Conservation (phyloP, 2,329 filamentous ascomycete genomes). For the Stachybotrys chlorohalonatus region DNA sequence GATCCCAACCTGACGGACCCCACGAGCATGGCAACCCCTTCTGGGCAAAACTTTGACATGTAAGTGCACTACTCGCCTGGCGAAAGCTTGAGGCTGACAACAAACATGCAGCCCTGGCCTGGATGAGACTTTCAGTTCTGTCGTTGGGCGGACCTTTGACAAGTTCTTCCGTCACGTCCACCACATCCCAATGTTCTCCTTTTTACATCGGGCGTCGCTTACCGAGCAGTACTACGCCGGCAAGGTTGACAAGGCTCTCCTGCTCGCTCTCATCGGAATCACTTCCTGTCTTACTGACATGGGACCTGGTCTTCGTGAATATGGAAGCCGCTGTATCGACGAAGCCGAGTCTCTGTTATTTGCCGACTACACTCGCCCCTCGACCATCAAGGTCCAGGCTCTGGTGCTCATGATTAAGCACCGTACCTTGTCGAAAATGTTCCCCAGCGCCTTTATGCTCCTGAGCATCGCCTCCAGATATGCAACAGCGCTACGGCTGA, state of each 20-base stretch:
- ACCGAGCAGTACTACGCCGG: conserved; percentile 51
- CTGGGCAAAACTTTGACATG: conserved; percentile 22
- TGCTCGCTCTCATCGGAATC: conserved; percentile 46
- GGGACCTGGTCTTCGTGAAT: conserved; percentile 40
- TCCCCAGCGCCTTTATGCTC: conserved; percentile 35
- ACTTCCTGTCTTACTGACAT: conserved; percentile 47
- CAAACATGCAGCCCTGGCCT: conserved; percentile 16
- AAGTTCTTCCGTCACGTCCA: conserved; percentile 51
- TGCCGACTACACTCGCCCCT: conserved; percentile 43
- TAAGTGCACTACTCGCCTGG: conserved; percentile 11
- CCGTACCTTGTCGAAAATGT: conserved; percentile 31
- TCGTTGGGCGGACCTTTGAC: conserved; percentile 44
- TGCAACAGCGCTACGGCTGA: conserved; percentile 32
- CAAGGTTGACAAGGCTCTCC: conserved; percentile 43
- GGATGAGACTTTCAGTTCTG: conserved; percentile 36
- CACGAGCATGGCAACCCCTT: conserved; percentile 21
- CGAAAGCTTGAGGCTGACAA: conserved; percentile 9
- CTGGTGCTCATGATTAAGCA: conserved; percentile 35
- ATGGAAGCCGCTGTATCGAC: conserved; percentile 44
- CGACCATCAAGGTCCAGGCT: conserved; percentile 45
- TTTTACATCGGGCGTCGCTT: conserved; percentile 48
- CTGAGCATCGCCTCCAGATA: conserved; percentile 32
- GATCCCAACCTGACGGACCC: conserved; percentile 24
- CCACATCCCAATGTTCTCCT: conserved; percentile 50
- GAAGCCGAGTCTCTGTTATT: conserved; percentile 45